Conservation (phyloP, 106 monocot species). For the Gastrodia elata region DNA sequence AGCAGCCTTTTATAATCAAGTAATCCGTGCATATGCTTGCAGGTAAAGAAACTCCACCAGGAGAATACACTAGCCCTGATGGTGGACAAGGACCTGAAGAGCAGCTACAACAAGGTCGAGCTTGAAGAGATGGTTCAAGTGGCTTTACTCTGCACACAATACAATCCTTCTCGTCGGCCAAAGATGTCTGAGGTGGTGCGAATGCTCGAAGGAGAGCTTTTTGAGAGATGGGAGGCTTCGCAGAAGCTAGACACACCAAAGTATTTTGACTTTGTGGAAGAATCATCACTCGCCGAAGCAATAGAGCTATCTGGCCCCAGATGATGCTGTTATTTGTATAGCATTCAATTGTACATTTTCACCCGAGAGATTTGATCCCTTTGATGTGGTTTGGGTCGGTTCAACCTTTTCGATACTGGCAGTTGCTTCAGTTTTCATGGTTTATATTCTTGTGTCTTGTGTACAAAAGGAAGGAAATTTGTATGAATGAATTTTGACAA, state of each 20-base stretch:
- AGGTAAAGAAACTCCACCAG: conserved; percentile 34
- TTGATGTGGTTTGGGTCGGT: not conserved
- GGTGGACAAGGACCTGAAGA: conserved; percentile 26
- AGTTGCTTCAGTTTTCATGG: not conserved
- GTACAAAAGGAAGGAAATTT: not conserved
- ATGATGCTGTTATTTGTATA: not conserved
- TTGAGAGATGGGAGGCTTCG: conserved; percentile 23
- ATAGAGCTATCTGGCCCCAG: conserved; percentile 42
- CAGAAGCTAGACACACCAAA: not conserved
- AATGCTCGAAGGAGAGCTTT: conserved; percentile 41
- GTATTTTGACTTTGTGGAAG: conserved; percentile 8
- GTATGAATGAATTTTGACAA: not conserved
- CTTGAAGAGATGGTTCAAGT: conserved; percentile 37
- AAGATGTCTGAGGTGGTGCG: conserved; percentile 42
- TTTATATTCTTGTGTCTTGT: not conserved
- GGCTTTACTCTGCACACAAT: conserved; percentile 33
- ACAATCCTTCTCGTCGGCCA: conserved; percentile 22
- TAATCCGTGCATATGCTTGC: not conserved
- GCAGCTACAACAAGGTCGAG: conserved; percentile 23
- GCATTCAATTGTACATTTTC: conserved; percentile 10
- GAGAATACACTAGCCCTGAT: conserved; percentile 21
- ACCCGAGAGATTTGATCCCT: not conserved
- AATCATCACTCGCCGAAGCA: conserved; percentile 12
- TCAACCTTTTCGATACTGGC: not conserved
- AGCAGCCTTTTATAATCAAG: not conserved